Evolutionary conservation across 179 eudicot genomes (phyloP).

Genomic region (Sideroxylon spinosum): DNA sequence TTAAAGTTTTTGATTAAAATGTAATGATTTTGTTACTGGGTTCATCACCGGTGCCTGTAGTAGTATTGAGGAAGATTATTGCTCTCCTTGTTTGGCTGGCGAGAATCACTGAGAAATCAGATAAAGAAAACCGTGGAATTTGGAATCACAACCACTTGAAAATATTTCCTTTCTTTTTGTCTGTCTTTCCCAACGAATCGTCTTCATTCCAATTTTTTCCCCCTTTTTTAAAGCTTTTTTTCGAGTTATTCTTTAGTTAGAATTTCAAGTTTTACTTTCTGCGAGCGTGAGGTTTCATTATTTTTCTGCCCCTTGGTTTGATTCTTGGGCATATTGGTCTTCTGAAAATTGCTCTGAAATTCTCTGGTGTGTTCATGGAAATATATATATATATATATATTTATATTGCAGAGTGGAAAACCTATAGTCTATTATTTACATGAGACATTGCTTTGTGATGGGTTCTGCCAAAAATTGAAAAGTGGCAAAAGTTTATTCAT

Average conservation of each 20-base stretch:
- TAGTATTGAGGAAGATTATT: background rate
- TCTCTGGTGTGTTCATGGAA: background rate
- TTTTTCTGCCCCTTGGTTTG: background rate
- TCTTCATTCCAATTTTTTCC: background rate
- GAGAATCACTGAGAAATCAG: background rate
- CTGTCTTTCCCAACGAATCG: too few relatives aligned
- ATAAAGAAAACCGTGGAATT: background rate
- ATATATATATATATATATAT: too few relatives aligned
- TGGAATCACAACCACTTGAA: background rate
- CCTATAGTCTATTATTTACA: background rate
- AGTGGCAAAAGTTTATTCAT: constrained; percentile 3
- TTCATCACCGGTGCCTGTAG: background rate
- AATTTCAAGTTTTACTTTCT: background rate
- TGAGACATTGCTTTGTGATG: background rate
- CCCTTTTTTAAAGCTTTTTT: too few relatives aligned
- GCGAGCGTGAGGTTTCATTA: background rate
- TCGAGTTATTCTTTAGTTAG: background rate
- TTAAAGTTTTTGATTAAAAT: background rate
- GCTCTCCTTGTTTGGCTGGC: background rate
- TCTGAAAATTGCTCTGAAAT: background rate
- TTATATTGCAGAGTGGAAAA: background rate
- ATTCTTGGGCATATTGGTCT: background rate
- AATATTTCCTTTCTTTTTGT: background rate
- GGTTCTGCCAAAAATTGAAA: background rate
- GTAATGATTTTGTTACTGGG: background rate